Conservation (phyloP, 257 asterid genomes). For the Anisodus acutangulus region DNA sequence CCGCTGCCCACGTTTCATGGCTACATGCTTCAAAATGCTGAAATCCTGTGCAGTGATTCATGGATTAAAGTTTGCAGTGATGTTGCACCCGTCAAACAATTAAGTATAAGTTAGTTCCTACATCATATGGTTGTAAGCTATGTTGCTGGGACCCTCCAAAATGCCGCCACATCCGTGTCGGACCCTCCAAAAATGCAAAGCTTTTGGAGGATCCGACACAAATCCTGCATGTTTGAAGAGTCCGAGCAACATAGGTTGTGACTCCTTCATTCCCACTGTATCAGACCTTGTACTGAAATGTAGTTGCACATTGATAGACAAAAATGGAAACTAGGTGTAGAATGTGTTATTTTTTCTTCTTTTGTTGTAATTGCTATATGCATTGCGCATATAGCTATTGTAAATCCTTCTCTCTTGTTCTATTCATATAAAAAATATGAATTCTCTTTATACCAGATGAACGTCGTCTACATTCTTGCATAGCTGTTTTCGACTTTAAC, state of each 20-base stretch:
- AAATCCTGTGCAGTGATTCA: constrained; percentile 51
- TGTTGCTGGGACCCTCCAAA: constrained; percentile 1
- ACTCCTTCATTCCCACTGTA: constrained; percentile 14
- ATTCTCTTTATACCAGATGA: background rate
- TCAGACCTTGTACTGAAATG: constrained; percentile 10
- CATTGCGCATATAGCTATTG: constrained; percentile 19
- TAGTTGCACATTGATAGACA: background rate
- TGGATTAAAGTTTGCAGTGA: constrained; percentile 73
- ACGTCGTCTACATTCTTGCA: background rate
- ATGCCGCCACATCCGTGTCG: background rate
- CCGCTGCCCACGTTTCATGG: constrained; percentile 68
- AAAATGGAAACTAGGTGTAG: constrained; percentile 22
- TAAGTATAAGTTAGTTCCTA: constrained; percentile 34
- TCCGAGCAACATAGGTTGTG: background rate
- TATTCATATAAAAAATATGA: background rate
- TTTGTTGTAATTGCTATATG: constrained; percentile 15
- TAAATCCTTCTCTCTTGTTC: constrained; percentile 9
- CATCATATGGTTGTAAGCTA: constrained; percentile 1
- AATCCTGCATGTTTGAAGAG: background rate
- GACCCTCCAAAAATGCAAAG: background rate
- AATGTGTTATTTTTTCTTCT: background rate
- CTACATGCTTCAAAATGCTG: constrained; percentile 64
- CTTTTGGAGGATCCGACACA: background rate
- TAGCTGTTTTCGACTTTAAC: background rate
- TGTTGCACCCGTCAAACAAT: constrained; percentile 45